These are phyloP conservation scores for Termitomyces bulborhizus DNA, from an alignment of 768 basidiomycete genomes.

Conservation along the genomic window DNA sequence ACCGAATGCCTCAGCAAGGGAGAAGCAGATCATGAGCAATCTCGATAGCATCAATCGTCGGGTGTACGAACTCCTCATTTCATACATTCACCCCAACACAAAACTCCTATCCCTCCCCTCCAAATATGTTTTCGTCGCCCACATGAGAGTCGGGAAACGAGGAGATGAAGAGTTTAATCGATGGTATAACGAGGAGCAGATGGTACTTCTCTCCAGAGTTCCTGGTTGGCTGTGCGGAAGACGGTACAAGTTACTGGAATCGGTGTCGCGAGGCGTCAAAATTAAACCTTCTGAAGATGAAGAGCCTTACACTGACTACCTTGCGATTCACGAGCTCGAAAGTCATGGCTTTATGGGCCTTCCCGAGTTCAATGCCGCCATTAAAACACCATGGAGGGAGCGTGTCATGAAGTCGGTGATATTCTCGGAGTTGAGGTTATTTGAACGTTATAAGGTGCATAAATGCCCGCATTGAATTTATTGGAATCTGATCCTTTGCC, in stretches of 20 bases:
- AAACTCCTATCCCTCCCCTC: constrained; percentile 10
- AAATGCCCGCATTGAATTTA: not conserved
- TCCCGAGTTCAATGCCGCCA: constrained; percentile 9
- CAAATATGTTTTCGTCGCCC: constrained; percentile 16
- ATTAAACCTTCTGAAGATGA: constrained; percentile 1
- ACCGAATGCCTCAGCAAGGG: constrained; percentile 17
- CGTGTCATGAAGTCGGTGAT: constrained; percentile 3
- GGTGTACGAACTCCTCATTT: constrained; percentile 15
- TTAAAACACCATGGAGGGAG: constrained; percentile 9
- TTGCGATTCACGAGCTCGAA: constrained; percentile 10
- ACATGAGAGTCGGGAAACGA: constrained; percentile 11
- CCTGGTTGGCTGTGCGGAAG: constrained; percentile 22
- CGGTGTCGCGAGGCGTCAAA: constrained; percentile 7
- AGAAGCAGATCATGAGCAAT: constrained; percentile 16
- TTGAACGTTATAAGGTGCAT: constrained; percentile 6
- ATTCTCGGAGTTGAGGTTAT: constrained; percentile 5
- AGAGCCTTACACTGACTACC: constrained; percentile 7
- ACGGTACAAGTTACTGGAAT: constrained; percentile 18
- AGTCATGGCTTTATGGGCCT: constrained; percentile 8
- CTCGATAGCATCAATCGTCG: constrained; percentile 19
- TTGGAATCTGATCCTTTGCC: not conserved
- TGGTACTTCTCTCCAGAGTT: constrained; percentile 17
- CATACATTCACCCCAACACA: constrained; percentile 11
- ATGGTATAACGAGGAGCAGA: constrained; percentile 26
- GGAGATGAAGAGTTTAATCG: constrained; percentile 22